Base-by-base conservation (phyloP, 768 basidiomycete species). In the Serendipita vermifera region DNA sequence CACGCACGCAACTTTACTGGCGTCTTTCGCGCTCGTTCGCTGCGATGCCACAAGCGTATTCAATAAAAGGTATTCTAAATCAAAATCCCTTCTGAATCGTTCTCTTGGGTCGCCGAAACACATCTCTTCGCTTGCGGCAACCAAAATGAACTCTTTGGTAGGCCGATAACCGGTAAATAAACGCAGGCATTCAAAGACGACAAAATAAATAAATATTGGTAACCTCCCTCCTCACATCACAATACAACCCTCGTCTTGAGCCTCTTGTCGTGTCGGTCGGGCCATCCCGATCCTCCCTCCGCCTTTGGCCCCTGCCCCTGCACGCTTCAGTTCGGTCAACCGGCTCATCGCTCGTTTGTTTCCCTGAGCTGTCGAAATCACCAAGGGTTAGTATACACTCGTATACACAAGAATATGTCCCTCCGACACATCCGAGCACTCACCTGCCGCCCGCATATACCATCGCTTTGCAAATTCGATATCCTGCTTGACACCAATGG, bases 401-500 rank as follows among this genome's bases (percentile, higher is more conserved):
- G 29, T 22, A 22, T 31, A 15, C 40, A 46, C 26, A 55, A 48
- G 11, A 39, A 26, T 27, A 51, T 38, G 1, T 33, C 38, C 56
- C 17, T 55, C 5, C 29, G 38, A 58, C 35, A 38, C 24, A 60
- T 36, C 31, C 26, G 32, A 17, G 27, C n/a, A 73, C 85, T 48
- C 64, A 97, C 94, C 93, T 62, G 96, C 96, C 33, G 96, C 93
- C 38, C 96, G 81, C 90, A 97, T 96, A 69, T 99, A 99, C 93
- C 94, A 98, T 62, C 87, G 79, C 71, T 94, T 97, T 17, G 96
- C 92, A 67, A 92, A 84, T 59, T 98, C 94, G 41, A 91, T 70
- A 64, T 99, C 94, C 64, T 89, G 87, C 72, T 94, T 94, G 67
- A 94, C 85, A 31, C 96, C 96, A 62, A 99, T 99, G 2, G 93